phyloP scores from a whole-genome alignment of 164 flowering plant genomes.

The Umbellularia californica region DNA sequence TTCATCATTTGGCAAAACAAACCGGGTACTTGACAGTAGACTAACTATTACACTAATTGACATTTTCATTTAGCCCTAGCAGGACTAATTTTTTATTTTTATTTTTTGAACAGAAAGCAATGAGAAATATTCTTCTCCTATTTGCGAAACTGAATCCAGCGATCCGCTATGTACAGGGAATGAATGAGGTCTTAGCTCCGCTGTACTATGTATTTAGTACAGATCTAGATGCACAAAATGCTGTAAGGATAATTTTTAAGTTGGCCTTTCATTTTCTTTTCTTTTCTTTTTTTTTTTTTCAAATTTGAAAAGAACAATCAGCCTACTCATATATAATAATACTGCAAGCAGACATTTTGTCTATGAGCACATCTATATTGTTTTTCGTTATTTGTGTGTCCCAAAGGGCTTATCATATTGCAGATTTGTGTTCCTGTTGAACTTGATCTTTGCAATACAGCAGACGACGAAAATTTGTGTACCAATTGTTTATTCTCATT shows the following conservation, averaged over 20 bases:
- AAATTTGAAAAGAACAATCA: not conserved
- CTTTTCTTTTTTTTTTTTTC: not conserved
- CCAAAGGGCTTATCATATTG: not conserved
- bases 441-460: not conserved
- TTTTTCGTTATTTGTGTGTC: not conserved
- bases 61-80: not conserved
- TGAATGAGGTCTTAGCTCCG: constrained; percentile 81
- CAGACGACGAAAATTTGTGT: too few species aligned
- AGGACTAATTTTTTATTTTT: not conserved
- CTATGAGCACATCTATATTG: not conserved
- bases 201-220: constrained; percentile 52
- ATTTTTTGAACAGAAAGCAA: constrained; percentile 45
- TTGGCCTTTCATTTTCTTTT: not conserved
- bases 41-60: not conserved
- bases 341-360: too few species aligned
- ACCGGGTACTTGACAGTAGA: not conserved
- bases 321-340: not conserved
- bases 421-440: not conserved
- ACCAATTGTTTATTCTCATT: not conserved
- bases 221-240: constrained; percentile 44
- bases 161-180: constrained; percentile 75
- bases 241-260: constrained; percentile 38
- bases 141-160: constrained; percentile 75
- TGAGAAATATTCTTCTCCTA: constrained; percentile 65
- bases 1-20: constrained; percentile 5